A percentile compares a stretch with the other conserved stretches of the same genome.
These are phyloP conservation scores for Boletus patriciae DNA, from an alignment of 768 basidiomycete species.

Conservation along the genomic window DNA sequence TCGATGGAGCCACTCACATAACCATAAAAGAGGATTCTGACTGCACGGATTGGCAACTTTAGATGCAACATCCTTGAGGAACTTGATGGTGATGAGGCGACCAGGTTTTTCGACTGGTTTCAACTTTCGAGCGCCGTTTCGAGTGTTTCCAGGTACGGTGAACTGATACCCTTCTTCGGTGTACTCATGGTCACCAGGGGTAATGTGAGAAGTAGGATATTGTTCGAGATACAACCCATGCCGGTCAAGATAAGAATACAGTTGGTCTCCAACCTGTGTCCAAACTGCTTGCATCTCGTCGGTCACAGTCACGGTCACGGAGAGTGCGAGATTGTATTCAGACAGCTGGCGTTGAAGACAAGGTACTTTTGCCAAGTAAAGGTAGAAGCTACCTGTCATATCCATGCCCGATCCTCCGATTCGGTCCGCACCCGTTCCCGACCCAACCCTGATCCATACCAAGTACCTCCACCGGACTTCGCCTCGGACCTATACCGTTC, in stretches of 20 bases:
- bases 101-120: neutral
- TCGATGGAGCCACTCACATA: too few relatives aligned
- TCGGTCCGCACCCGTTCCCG: too few relatives aligned
- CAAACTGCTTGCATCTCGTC: neutral
- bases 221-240: neutral
- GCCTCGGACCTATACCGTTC: too few relatives aligned
- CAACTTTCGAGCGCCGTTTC: neutral
- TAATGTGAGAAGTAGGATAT: neutral
- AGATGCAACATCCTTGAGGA: neutral
- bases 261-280: neutral
- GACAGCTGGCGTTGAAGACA: neutral
- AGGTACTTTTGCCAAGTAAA: neutral
- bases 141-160: neutral
- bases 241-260: neutral
- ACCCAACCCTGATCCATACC: too few relatives aligned
- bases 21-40: neutral
- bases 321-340: neutral
- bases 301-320: neutral
- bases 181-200: neutral
- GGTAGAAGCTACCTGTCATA: too few relatives aligned
- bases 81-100: neutral
- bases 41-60: neutral
- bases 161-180: neutral
- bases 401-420: too few relatives aligned
- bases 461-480: too few relatives aligned